Evolutionary conservation across 2,329 filamentous ascomycete species (phyloP), one percentile per base, ranked within the genome.

Genomic region (Curvularia verruculosa): DNA sequence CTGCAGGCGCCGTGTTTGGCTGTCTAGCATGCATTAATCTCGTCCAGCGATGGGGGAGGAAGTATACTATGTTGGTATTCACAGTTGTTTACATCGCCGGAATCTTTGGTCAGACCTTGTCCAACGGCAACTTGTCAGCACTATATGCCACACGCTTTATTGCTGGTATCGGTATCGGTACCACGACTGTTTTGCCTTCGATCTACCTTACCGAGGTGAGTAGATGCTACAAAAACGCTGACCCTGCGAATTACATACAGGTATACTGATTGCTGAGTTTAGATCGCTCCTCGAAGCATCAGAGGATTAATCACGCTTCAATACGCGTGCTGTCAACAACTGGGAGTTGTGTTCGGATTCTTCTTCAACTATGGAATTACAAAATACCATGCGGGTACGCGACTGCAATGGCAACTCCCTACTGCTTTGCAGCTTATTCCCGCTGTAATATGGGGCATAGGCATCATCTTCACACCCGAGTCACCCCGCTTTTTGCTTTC

Each of bases 281-380:
- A 44, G 41, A 44, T 44, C 2, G 41, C 41, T n/a, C 41, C 41
- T 15, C 41, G 41, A 28, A 26, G 23, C 41, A 44, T 44, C 24
- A 23, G 41, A 26, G 41, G 41, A n/a, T 15, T 44, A 29, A 23
- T 44, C 23, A 44, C 41, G 8, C 41, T 44, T 7, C 41, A 44
- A 28, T 44, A 44, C 12, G 24, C 41, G 12, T 44, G 41, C 15
- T 44, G 24, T n/a, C 41, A 28, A 44, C 24, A 44, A 24, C 24
- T 44, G 21, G 41, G 41, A 15, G 41, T 44, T 8, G 41, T 44
- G 13, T 44, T 44, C 8, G 41, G 41, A 9, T 44, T 44, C 41
- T 44, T 44, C 41, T 44, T 44, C 24, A 44, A 44, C 24, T 44
- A 44, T n/a, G 41, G 41, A n/a, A 44, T 44, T 7, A 44, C 41